Percentiles rank a stretch among this genome's conserved stretches.
Conservation (phyloP, 192 early-diverging fungal species). For the Podila horticola region DNA sequence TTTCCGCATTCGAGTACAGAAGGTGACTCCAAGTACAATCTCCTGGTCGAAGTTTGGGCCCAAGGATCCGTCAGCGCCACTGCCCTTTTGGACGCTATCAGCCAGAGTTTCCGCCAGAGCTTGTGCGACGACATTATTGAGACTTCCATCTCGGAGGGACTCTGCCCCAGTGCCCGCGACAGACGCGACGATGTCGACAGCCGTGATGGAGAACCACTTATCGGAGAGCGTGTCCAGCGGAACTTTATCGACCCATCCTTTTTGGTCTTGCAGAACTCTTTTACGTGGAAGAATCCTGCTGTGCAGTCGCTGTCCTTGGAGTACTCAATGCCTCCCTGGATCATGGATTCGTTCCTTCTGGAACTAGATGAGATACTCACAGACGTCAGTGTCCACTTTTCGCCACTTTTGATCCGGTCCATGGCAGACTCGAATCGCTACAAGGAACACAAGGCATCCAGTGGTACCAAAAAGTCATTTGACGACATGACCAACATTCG, state of each 20-base stretch:
- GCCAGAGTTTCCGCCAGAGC: conserved; percentile 59
- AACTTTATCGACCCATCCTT: conserved; percentile 61
- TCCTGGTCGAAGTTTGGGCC: conserved; percentile 63
- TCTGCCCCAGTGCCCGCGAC: conserved; percentile 37
- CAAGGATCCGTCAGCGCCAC: conserved; percentile 55
- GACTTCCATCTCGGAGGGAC: conserved; percentile 50
- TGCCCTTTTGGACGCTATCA: conserved; percentile 51
- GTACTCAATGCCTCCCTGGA: conserved; percentile 63
- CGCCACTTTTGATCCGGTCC: conserved; percentile 56
- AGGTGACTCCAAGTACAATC: conserved; percentile 35
- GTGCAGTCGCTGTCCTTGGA: conserved; percentile 49
- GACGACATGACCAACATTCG: conserved; percentile 49
- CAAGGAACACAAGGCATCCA: conserved; percentile 53
- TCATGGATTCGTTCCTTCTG: conserved; percentile 59
- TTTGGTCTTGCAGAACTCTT: conserved; percentile 55
- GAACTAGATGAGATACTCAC: conserved; percentile 58
- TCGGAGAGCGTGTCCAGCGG: conserved; percentile 47
- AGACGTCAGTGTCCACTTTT: conserved; percentile 52
- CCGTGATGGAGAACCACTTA: conserved; percentile 25
- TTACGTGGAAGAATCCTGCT: conserved; percentile 58
- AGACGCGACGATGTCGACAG: conserved; percentile 21
- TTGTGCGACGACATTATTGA: conserved; percentile 68
- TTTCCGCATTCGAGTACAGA: conserved; percentile 22
- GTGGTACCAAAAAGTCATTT: conserved; percentile 29
- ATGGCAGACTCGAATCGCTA: conserved; percentile 30